Percentiles rank a stretch among this genome's conserved stretches.
Conservation (phyloP, 1,284 basidiomycete species). For the Puccinia horiana region DNA sequence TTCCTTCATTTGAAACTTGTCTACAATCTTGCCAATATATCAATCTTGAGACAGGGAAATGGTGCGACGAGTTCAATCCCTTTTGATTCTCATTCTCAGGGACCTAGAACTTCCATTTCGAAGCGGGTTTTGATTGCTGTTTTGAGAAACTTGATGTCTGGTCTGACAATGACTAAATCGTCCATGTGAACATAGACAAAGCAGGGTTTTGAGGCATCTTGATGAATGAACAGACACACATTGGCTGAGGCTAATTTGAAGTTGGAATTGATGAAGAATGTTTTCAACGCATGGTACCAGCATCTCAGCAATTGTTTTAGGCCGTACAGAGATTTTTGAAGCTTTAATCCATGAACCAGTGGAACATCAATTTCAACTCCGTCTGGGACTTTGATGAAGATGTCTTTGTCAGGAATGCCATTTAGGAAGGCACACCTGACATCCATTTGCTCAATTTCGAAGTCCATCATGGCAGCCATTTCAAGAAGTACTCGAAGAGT, state of each 20-base stretch:
- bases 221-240: slow-evolving; percentile 11
- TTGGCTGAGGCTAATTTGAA: neutral
- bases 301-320: slow-evolving; percentile 9
- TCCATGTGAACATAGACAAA: slow-evolving; percentile 11
- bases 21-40: neutral
- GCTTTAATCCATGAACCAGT: neutral
- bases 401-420: slow-evolving; percentile 3
- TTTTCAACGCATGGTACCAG: slow-evolving; percentile 10
- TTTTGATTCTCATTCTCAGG: neutral
- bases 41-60: neutral
- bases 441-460: slow-evolving; percentile 23
- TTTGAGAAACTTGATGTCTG: neutral
- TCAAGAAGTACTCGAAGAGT: neutral
- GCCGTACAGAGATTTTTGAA: slow-evolving; percentile 22
- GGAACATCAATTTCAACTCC: neutral
- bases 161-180: slow-evolving; percentile 1
- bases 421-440: slow-evolving; percentile 7
- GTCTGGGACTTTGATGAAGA: slow-evolving; percentile 9
- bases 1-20: neutral
- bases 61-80: neutral
- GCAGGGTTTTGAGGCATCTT: neutral
- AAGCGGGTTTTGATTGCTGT: neutral
- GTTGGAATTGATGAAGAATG: neutral
- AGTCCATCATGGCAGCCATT: neutral
- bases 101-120: neutral